Base-by-base conservation (phyloP, 768 basidiomycete species). In the Hericium coralloides region DNA sequence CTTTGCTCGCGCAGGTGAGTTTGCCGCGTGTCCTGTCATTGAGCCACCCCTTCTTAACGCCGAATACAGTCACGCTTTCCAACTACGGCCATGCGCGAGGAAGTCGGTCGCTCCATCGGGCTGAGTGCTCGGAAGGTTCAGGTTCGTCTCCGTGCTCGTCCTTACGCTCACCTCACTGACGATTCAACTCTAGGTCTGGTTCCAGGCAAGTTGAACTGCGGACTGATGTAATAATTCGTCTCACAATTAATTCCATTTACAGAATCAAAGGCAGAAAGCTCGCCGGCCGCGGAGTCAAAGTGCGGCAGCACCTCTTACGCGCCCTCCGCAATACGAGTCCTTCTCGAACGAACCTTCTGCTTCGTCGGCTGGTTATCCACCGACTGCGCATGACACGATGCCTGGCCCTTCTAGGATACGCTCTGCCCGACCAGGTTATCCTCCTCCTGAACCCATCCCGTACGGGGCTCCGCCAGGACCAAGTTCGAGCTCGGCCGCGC, bases 261-360 rank as follows among this genome's bases (percentile, higher is more conserved):
- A 92, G 90, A 92, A 92, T 68, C 89, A 92, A 67, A 82, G 89
- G 59, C 90, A 92, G 74, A 92, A 92, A 67, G 87, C 89, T 12
- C 78, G 88, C 64, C 84, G 86, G 38, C 89, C 89, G 20, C 83
- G 83, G 23, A 62, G 76, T 58, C 82, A 85, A 58, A 77, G 79
- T 56, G 76, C 79, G 53, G 69, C 75, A 4, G 77, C 83, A 39
- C 57, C 50, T 52, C 68, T 77, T 56, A 72, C 73, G 58, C 79
- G 75, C 45, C 80, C 80, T 4, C 79, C 80, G 17, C 85, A 85
- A 64, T 85, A 81, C 65, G 83, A 81, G 31, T 76, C 84, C 17
- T 87, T 82, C 62, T 77, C 79, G 43, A 77, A 73, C 63, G 70
- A 69, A 38, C 73, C 74, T 23, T 68, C 73, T 52, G 61, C 71